A percentile compares a stretch with the other conserved stretches of the same genome.
Conservation (phyloP, 768 basidiomycete species). For the Trametes punicea region DNA sequence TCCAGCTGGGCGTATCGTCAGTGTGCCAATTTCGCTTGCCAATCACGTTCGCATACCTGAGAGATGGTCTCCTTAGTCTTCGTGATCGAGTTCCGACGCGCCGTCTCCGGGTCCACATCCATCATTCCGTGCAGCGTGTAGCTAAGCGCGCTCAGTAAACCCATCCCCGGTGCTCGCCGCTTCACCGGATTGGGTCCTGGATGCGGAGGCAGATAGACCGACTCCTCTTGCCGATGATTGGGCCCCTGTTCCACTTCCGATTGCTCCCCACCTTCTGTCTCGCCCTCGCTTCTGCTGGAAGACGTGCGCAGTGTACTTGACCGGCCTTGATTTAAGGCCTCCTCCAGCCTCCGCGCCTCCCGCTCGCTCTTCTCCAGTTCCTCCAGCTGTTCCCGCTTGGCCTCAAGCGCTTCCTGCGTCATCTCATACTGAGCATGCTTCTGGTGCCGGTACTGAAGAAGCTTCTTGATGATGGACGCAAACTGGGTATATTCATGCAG, state of each 20-base stretch:
- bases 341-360: conserved; percentile 86
- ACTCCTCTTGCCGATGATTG: conserved; percentile 28
- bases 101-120: conserved; percentile 97
- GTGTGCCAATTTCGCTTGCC: not conserved
- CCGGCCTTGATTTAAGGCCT: conserved; percentile 53
- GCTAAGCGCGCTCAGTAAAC: conserved; percentile 84
- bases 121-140: conserved; percentile 98
- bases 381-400: conserved; percentile 78
- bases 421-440: conserved; percentile 98
- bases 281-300: conserved; percentile 29
- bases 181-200: conserved; percentile 72
- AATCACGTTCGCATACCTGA: conserved; percentile 53
- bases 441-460: conserved; percentile 93
- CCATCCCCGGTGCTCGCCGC: conserved; percentile 72
- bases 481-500: conserved; percentile 96
- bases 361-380: conserved; percentile 91
- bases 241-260: conserved; percentile 28
- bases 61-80: conserved; percentile 94
- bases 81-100: conserved; percentile 86
- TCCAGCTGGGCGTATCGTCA: conserved; percentile 62
- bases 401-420: conserved; percentile 87
- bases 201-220: conserved; percentile 66
- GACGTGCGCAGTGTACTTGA: conserved; percentile 21
- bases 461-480: conserved; percentile 88
- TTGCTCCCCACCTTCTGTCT: conserved; percentile 22